These are phyloP conservation scores for Collybia mongolica DNA, from an alignment of 768 basidiomycete genomes.

Conservation along the genomic window DNA sequence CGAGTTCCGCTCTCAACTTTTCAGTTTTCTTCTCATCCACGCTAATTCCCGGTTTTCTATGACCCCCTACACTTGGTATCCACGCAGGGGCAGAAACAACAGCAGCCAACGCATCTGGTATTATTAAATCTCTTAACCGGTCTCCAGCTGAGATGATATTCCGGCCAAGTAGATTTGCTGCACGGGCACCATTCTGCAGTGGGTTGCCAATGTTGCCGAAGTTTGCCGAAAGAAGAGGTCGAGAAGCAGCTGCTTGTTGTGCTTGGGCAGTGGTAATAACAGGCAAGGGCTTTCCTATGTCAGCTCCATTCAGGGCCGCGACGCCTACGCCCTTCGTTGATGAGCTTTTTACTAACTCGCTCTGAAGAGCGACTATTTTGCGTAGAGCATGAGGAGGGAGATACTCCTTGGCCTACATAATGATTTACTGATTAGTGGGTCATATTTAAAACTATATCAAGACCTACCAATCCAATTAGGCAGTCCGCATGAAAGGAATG, in stretches of 20 bases:
- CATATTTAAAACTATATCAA: neutral
- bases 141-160: conserved; percentile 89
- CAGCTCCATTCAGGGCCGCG: conserved; percentile 25
- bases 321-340: conserved; percentile 17
- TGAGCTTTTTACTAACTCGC: conserved; percentile 67
- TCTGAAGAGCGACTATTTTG: conserved; percentile 83
- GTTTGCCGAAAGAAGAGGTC: conserved; percentile 74
- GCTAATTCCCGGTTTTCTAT: conserved; percentile 48
- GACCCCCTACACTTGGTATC: conserved; percentile 69
- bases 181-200: conserved; percentile 61
- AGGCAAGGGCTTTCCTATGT: conserved; percentile 27
- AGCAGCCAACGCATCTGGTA: conserved; percentile 89
- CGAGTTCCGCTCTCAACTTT: conserved; percentile 79
- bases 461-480: conserved; percentile 85
- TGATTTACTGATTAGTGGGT: conserved; percentile 12
- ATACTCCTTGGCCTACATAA: conserved; percentile 82
- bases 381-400: conserved; percentile 80
- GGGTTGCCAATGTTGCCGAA: conserved; percentile 54
- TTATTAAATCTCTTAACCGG: conserved; percentile 84
- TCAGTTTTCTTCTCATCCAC: conserved; percentile 63
- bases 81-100: conserved; percentile 78
- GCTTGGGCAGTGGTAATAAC: conserved; percentile 23
- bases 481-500: conserved; percentile 98
- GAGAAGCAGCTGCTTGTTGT: conserved; percentile 51
- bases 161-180: conserved; percentile 67